These are phyloP conservation scores for Leptographium radiaticola DNA, from an alignment of 2,329 filamentous ascomycete genomes.

Conservation along the genomic window DNA sequence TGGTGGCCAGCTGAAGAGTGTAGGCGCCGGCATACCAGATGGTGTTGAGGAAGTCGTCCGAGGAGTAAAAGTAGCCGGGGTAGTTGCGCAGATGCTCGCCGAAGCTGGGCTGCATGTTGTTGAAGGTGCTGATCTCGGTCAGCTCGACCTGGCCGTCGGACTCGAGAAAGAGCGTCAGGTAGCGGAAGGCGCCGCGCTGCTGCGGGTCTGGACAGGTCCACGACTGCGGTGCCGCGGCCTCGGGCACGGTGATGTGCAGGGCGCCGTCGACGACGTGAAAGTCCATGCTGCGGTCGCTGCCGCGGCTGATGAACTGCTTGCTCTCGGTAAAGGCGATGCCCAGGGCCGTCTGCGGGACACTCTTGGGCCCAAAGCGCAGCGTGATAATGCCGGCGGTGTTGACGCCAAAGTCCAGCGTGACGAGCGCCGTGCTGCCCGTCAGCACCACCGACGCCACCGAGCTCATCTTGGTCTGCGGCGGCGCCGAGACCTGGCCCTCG, in stretches of 20 bases:
- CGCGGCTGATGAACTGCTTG: neutral
- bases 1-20: slow-evolving; percentile 23
- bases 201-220: slow-evolving; percentile 19
- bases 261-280: slow-evolving; percentile 31
- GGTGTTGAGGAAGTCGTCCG: slow-evolving; percentile 35
- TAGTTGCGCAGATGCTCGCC: slow-evolving; percentile 34
- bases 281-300: slow-evolving; percentile 7
- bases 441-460: neutral
- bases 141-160: neutral
- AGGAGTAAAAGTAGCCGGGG: slow-evolving; percentile 36
- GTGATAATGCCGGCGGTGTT: neutral
- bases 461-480: neutral
- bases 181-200: slow-evolving; percentile 37
- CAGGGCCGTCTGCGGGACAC: neutral
- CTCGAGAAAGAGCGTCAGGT: slow-evolving; percentile 29
- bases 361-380: neutral
- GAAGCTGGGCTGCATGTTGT: slow-evolving; percentile 23
- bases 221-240: slow-evolving; percentile 19
- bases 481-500: neutral
- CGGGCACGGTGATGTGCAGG: slow-evolving; percentile 25
- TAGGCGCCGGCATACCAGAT: slow-evolving; percentile 37
- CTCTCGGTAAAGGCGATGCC: neutral
- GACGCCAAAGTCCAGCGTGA: neutral
- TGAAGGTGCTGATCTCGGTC: slow-evolving; percentile 16
- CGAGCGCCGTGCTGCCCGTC: neutral